Evolutionary conservation across 305 asterid species (phyloP).

Genomic region (Solanum hybrid): DNA sequence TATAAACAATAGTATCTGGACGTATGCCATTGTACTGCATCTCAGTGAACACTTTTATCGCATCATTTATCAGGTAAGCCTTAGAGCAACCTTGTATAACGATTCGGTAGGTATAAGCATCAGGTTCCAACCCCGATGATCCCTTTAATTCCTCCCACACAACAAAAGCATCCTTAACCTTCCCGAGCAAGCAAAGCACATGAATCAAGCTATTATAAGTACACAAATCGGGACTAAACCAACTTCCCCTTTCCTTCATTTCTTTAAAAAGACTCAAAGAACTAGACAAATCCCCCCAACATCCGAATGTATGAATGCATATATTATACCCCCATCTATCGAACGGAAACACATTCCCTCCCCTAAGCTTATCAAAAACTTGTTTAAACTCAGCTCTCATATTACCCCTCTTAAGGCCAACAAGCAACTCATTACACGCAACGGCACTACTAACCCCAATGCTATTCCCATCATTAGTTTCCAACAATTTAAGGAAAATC

Average conservation of each 20-base stretch:
- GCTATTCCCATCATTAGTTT: constrained; percentile 12
- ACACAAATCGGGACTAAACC: constrained; percentile 65
- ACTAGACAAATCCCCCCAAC: constrained; percentile 63
- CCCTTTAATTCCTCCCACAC: constrained; percentile 88
- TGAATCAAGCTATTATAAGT: constrained; percentile 83
- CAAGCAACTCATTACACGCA: constrained; percentile 83
- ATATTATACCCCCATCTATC: constrained; percentile 81
- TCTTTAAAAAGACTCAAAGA: constrained; percentile 73
- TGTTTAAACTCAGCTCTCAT: constrained; percentile 59
- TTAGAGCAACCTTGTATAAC: constrained; percentile 80
- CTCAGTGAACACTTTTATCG: constrained; percentile 58
- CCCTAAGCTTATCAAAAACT: constrained; percentile 50
- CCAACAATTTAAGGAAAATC: constrained; percentile 59
- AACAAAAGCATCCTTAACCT: constrained; percentile 64
- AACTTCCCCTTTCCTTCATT: constrained; percentile 67
- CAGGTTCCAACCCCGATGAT: constrained; percentile 82
- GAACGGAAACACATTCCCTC: constrained; percentile 39
- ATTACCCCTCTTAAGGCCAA: constrained; percentile 60
- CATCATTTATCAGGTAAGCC: constrained; percentile 55
- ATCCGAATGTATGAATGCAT: constrained; percentile 77
- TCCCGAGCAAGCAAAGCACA: constrained; percentile 74
- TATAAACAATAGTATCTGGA: constrained; percentile 57
- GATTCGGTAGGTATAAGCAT: constrained; percentile 65
- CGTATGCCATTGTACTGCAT: constrained; percentile 65
- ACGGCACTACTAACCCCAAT: constrained; percentile 41